Base-by-base conservation (phyloP, 768 basidiomycete genomes). In the Hygrophorus russula region DNA sequence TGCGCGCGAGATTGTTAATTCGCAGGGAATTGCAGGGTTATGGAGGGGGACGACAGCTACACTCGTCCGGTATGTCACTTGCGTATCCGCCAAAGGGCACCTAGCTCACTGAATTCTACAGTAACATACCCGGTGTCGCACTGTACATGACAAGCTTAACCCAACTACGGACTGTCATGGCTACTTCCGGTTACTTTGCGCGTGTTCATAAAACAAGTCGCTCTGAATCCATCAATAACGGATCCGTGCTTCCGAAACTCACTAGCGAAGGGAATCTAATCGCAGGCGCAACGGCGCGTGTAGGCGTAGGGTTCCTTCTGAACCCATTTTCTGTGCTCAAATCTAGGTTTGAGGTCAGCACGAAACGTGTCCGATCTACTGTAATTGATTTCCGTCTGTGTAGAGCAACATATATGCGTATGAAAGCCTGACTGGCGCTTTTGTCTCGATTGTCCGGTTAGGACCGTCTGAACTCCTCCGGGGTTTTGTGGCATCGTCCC, bases 291-390 rank as follows among this genome's bases (percentile, higher is more conserved):
- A 74, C 82, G 1, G 76, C 85, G 1, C 77, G 93, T 47, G 76
- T 89, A 9, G 69, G 63, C 0, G 83, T 94, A 1, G 92, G 93
- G 1, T 77, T 93, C 53, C 45, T 91, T 1, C 56, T 97, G 47
- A 97, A 93, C 57, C 93, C 93, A 0, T 79, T 96, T 51, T 82
- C 93, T 4, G 79, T 97, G 13, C 64, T 96, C 36, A 97, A 97
- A 64, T 87, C 90, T 17, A 78, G 92, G 15, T 93, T 82, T 51
- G 93, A 97, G 77, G 92, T 83, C 29, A 24, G 24, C 24, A 24
- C 24, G 24, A 24, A 24, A 33, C 73, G 55, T 29, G 20, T 17
- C n/a, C 33, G 15, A 28, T 10, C 14, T 28, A 43, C 12, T 42
- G 13, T n/a, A 10, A 20, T 15, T 18, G 45, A 11, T 11, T 13